Percentiles rank a stretch among this genome's conserved stretches.
Evolutionary conservation across 2,329 filamentous ascomycete species (phyloP).

Genomic region (Fusarium pininemorale): DNA sequence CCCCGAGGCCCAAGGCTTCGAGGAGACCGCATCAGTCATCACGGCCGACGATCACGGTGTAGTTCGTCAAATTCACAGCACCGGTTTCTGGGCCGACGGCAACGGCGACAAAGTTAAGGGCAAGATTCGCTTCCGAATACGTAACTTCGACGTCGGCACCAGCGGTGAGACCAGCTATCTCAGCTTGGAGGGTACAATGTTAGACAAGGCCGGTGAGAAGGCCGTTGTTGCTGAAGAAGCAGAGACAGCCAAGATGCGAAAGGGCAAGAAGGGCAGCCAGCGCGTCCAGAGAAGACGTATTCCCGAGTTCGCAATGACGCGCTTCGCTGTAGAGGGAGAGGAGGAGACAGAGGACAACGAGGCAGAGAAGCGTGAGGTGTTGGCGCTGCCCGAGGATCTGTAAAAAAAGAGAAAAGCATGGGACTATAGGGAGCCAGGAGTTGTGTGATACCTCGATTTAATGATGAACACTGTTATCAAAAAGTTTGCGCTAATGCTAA

Average conservation of each 20-base stretch:
- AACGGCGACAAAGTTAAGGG: conserved; percentile 75
- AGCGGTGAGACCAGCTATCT: conserved; percentile 82
- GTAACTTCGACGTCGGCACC: conserved; percentile 82
- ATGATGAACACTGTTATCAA: conserved; percentile 37
- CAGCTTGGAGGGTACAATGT: conserved; percentile 88
- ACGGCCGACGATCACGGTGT: conserved; percentile 62
- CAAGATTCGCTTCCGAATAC: conserved; percentile 78
- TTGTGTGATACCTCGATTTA: conserved; percentile 46
- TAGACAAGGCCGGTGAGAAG: conserved; percentile 73
- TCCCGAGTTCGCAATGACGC: conserved; percentile 67
- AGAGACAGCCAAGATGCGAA: conserved; percentile 51
- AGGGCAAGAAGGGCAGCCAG: conserved; percentile 48
- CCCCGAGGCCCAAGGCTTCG: conserved; percentile 51
- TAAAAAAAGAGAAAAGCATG: conserved; percentile 33
- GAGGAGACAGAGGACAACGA: conserved; percentile 45
- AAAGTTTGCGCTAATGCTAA: conserved; percentile 30
- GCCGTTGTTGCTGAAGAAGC: conserved; percentile 58
- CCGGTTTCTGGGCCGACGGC: conserved; percentile 80
- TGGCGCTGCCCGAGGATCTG: conserved; percentile 38
- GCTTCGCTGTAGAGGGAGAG: conserved; percentile 58
- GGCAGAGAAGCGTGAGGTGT: conserved; percentile 35
- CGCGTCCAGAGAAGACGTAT: conserved; percentile 49
- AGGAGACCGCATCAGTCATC: conserved; percentile 53
- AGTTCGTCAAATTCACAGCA: conserved; percentile 61
- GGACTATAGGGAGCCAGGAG: conserved; percentile 41